Conservation (phyloP, 2,329 filamentous ascomycete genomes). For the Coleophoma crateriformis region DNA sequence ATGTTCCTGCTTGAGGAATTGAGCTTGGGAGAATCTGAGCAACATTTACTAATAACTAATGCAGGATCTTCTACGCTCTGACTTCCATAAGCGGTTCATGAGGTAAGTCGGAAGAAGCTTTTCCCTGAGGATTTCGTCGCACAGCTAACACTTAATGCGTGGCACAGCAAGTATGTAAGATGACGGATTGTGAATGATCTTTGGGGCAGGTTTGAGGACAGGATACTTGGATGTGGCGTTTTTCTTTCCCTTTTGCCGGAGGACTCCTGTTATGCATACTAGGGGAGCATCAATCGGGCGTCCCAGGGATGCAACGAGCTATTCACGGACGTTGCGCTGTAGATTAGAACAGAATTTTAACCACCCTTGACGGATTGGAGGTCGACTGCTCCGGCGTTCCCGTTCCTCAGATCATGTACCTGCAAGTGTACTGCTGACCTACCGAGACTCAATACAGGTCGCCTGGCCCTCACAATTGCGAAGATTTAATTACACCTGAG, state of each 20-base stretch:
- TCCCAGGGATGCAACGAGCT: too few species aligned
- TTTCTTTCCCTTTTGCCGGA: background rate
- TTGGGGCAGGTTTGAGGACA: background rate
- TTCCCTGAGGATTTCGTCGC: background rate
- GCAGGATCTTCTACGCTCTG: constrained; percentile 81
- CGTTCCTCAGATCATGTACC: too few species aligned
- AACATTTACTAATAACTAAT: constrained; percentile 5
- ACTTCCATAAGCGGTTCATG: constrained; percentile 99
- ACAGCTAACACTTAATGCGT: constrained; percentile 10
- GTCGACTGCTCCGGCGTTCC: too few species aligned
- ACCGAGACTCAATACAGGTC: too few species aligned
- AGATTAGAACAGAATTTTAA: too few species aligned
- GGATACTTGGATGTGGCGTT: constrained; percentile 4
- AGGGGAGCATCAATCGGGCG: background rate
- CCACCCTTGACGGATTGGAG: too few species aligned
- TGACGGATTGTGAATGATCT: constrained; percentile 10
- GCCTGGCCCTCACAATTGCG: too few species aligned
- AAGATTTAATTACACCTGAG: too few species aligned
- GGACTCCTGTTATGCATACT: background rate
- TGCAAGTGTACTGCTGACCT: too few species aligned
- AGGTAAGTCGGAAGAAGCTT: constrained; percentile 23
- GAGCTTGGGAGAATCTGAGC: constrained; percentile 2
- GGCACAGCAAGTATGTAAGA: constrained; percentile 26
- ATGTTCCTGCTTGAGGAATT: constrained; percentile 2
- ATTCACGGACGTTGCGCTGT: too few species aligned